Conservation (phyloP, 2,329 filamentous ascomycete species). For the Rhynchosporium secalis region DNA sequence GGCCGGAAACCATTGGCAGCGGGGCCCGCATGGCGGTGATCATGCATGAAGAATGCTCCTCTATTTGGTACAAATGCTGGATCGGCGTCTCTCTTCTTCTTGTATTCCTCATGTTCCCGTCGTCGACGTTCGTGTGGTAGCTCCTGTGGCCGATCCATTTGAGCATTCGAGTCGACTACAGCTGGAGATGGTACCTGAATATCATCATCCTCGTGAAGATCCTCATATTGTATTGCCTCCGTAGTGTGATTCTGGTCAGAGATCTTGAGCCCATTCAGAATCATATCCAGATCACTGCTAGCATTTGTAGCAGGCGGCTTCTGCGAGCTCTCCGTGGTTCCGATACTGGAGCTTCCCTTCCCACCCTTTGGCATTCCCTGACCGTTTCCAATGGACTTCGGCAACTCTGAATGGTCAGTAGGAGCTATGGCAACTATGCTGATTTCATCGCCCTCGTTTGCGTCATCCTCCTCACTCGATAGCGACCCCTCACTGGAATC, state of each 20-base stretch:
- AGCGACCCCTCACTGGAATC: conserved; percentile 67
- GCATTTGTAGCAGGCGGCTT: conserved; percentile 43
- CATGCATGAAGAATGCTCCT: conserved; percentile 96
- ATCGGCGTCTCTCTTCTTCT: conserved; percentile 82
- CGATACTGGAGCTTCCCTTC: conserved; percentile 34
- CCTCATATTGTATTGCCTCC: conserved; percentile 37
- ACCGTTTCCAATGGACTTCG: conserved; percentile 41
- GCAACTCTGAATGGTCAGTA: conserved; percentile 39
- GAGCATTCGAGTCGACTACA: conserved; percentile 42
- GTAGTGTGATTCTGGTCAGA: conserved; percentile 31
- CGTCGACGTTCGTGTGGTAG: conserved; percentile 69
- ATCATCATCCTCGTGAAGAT: conserved; percentile 36
- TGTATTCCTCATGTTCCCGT: conserved; percentile 88
- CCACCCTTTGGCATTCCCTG: conserved; percentile 37
- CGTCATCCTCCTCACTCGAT: conserved; percentile 61
- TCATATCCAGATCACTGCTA: conserved; percentile 54
- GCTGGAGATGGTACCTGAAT: conserved; percentile 35
- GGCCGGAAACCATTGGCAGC: conserved; percentile 76
- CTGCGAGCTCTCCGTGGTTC: conserved; percentile 42
- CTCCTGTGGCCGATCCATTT: conserved; percentile 50
- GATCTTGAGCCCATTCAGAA: conserved; percentile 52
- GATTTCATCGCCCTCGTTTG: conserved; percentile 62
- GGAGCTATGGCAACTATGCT: conserved; percentile 62
- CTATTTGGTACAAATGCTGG: conserved; percentile 92
- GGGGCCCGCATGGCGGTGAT: conserved; percentile 78